A percentile compares a stretch with the other conserved stretches of the same genome.
These are phyloP conservation scores for Coemansia biformis DNA, from an alignment of 192 early-diverging fungal genomes.

Conservation along the genomic window DNA sequence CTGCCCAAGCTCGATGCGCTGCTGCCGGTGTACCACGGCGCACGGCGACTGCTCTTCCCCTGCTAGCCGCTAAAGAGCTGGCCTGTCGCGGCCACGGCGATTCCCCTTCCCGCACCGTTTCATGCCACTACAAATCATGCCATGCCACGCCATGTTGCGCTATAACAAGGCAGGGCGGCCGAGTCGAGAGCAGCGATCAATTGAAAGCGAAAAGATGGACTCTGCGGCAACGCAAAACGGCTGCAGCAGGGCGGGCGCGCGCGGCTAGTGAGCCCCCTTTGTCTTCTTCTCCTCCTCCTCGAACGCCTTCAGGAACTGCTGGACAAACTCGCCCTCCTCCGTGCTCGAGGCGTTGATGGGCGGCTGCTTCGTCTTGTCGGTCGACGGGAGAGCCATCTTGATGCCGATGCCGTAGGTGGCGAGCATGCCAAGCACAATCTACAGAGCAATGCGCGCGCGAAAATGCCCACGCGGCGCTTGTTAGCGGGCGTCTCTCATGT, in stretches of 20 bases:
- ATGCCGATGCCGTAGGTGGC: constrained; percentile 35
- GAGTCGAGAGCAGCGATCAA: not conserved
- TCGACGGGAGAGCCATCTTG: constrained; percentile 36
- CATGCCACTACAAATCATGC: no score
- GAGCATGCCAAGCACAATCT: constrained; percentile 49
- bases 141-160: no score
- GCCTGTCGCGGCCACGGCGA: no score
- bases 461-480: no score
- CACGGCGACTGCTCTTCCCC: constrained; percentile 27
- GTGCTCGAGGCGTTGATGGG: constrained; percentile 44
- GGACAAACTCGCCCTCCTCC: constrained; percentile 48
- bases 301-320: constrained; percentile 49
- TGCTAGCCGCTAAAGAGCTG: not conserved
- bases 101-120: no score
- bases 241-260: no score
- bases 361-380: constrained; percentile 44
- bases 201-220: no score
- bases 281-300: constrained; percentile 43
- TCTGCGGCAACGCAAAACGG: no score
- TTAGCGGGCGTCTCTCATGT: no score
- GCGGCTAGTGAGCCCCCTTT: constrained; percentile 14
- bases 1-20: constrained; percentile 28
- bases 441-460: constrained; percentile 1
- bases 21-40: constrained; percentile 40
- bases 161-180: no score